These are phyloP conservation scores for Niebla homalea DNA, from an alignment of 495 filamentous ascomycete species.

Conservation along the genomic window DNA sequence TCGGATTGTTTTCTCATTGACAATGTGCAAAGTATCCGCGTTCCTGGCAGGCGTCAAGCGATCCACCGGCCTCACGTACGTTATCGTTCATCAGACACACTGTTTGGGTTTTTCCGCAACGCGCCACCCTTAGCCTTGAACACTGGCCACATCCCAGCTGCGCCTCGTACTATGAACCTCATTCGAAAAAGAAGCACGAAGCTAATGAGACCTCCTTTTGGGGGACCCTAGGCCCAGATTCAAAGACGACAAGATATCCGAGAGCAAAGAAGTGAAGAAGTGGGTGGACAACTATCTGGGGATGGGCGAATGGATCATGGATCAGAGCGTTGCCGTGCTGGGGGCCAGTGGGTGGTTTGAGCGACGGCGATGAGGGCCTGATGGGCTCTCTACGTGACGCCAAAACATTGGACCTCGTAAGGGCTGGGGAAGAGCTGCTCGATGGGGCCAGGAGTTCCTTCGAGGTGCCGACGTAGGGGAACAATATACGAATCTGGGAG, in stretches of 20 bases:
- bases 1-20: background rate
- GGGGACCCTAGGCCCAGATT: slow-evolving; percentile 61
- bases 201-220: slow-evolving; percentile 24
- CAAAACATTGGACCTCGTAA: too few relatives aligned
- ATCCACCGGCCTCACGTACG: slow-evolving; percentile 90
- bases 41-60: slow-evolving; percentile 94
- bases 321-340: slow-evolving; percentile 84
- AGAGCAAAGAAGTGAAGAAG: slow-evolving; percentile 72
- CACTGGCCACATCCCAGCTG: slow-evolving; percentile 1
- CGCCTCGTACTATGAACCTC: background rate
- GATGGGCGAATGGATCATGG: slow-evolving; percentile 96
- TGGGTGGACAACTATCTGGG: slow-evolving; percentile 94
- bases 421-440: too few relatives aligned
- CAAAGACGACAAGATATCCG: slow-evolving; percentile 70
- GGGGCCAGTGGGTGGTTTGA: slow-evolving; percentile 82
- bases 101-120: slow-evolving; percentile 5
- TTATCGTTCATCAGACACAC: slow-evolving; percentile 8
- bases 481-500: too few relatives aligned
- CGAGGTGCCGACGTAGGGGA: too few relatives aligned
- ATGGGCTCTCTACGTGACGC: background rate
- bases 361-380: slow-evolving; percentile 51
- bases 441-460: too few relatives aligned
- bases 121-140: slow-evolving; percentile 1
- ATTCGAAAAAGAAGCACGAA: slow-evolving; percentile 11
- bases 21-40: slow-evolving; percentile 60